Evolutionary conservation across 2,329 filamentous ascomycete genomes (phyloP).

Genomic region (Diaporthe destruens): DNA sequence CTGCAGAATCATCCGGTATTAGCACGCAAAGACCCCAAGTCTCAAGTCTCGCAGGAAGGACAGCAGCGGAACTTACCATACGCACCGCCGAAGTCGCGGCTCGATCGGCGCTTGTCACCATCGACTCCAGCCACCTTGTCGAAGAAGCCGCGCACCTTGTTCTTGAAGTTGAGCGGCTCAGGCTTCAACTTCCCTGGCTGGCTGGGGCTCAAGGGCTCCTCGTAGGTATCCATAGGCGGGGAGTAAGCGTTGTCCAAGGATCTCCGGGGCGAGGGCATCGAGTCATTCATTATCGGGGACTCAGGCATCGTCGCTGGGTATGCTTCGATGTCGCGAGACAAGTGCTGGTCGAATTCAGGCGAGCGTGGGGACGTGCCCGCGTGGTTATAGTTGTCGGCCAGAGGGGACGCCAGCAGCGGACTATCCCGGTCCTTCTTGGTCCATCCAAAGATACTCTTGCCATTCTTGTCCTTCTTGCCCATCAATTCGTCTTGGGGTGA

Average conservation of each 20-base stretch:
- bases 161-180: conserved; percentile 10
- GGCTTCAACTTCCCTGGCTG: conserved; percentile 22
- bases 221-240: neutral
- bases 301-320: neutral
- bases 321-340: neutral
- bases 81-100: neutral
- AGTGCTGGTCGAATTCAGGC: neutral
- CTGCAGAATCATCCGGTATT: neutral
- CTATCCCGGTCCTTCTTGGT: neutral
- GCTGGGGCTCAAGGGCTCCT: neutral
- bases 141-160: conserved; percentile 26
- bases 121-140: conserved; percentile 2
- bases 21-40: neutral
- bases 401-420: neutral
- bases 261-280: neutral
- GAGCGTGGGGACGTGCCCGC: neutral
- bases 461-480: conserved; percentile 14
- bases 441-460: neutral
- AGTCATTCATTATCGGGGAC: neutral
- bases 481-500: neutral
- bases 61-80: neutral
- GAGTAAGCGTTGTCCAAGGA: neutral
- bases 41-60: neutral
- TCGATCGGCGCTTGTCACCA: neutral
- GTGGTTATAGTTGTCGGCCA: neutral